phyloP scores from a whole-genome alignment of 257 asterid species.

The Jacaranda copaia region DNA sequence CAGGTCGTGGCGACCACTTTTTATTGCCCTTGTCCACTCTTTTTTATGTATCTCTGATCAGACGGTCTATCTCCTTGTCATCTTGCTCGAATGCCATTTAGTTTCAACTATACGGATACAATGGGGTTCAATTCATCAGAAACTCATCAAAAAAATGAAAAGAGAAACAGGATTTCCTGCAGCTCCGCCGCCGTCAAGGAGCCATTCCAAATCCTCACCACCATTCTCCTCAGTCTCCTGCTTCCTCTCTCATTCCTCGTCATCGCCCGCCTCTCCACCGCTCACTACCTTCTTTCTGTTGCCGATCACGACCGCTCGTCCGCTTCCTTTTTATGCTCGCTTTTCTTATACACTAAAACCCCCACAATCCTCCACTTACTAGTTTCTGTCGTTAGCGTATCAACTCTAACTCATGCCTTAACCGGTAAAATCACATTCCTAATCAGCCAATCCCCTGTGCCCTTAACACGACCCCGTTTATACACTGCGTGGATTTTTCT shows the following conservation, averaged over 20 bases:
- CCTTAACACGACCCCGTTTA: conserved; percentile 33
- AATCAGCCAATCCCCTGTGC: conserved; percentile 1
- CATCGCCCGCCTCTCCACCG: conserved; percentile 68
- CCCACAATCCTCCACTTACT: conserved; percentile 60
- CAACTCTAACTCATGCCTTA: conserved; percentile 55
- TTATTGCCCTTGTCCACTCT: neutral
- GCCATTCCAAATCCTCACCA: conserved; percentile 55
- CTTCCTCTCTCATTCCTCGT: conserved; percentile 86
- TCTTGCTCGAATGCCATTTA: neutral
- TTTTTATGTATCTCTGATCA: too few relatives aligned
- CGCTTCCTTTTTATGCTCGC: conserved; percentile 32
- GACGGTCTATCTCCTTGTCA: neutral
- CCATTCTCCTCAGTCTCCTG: conserved; percentile 73
- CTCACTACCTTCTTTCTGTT: conserved; percentile 54
- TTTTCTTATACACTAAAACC: conserved; percentile 41
- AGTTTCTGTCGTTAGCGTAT: conserved; percentile 49
- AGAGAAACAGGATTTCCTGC: neutral
- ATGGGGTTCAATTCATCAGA: conserved; percentile 45
- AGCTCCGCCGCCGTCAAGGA: conserved; percentile 23
- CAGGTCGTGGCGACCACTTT: conserved; percentile 54
- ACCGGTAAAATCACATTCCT: conserved; percentile 34
- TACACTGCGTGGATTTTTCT: conserved; percentile 63
- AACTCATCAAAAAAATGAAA: neutral
- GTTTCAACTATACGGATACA: neutral
- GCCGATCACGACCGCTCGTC: conserved; percentile 36